These are phyloP conservation scores for Hanseniaspora vineae DNA, from an alignment of 805 yeast species.

Conservation along the genomic window DNA sequence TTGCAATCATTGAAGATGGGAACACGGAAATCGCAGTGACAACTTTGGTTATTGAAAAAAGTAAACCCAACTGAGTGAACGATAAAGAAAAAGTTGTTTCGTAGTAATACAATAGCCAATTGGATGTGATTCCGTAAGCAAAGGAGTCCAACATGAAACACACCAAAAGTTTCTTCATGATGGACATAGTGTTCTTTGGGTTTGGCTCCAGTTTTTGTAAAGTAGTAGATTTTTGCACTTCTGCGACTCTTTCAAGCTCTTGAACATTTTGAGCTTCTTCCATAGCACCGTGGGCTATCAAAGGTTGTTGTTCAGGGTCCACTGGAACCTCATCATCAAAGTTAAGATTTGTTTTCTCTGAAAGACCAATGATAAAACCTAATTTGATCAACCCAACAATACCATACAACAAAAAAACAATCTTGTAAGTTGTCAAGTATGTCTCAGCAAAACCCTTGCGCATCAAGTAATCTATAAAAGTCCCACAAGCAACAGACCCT, in stretches of 20 bases:
- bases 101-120: slow-evolving; percentile 82
- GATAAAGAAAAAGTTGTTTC: slow-evolving; percentile 39
- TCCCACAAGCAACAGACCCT: slow-evolving; percentile 58
- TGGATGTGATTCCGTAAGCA: slow-evolving; percentile 78
- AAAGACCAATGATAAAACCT: slow-evolving; percentile 34
- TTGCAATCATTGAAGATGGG: slow-evolving; percentile 63
- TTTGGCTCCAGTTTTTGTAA: too few species aligned
- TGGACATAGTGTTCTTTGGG: slow-evolving; percentile 21
- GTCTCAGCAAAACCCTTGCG: slow-evolving; percentile 22
- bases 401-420: slow-evolving; percentile 45
- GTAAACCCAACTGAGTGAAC: slow-evolving; percentile 47
- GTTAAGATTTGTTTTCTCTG: slow-evolving; percentile 39
- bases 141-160: slow-evolving; percentile 77
- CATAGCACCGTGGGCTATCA: not conserved
- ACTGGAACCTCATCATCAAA: slow-evolving; percentile 1
- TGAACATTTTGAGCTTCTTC: not conserved
- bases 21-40: slow-evolving; percentile 57
- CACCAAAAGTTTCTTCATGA: slow-evolving; percentile 35
- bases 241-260: too few species aligned
- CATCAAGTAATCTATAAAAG: slow-evolving; percentile 35
- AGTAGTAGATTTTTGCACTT: too few species aligned
- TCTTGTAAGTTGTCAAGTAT: slow-evolving; percentile 35
- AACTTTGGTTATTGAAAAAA: slow-evolving; percentile 53
- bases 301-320: slow-evolving; percentile 1
- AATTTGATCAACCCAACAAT: slow-evolving; percentile 41